These are phyloP conservation scores for Xylariaceae sp. DNA, from an alignment of 2,329 filamentous ascomycete genomes.

Conservation along the genomic window DNA sequence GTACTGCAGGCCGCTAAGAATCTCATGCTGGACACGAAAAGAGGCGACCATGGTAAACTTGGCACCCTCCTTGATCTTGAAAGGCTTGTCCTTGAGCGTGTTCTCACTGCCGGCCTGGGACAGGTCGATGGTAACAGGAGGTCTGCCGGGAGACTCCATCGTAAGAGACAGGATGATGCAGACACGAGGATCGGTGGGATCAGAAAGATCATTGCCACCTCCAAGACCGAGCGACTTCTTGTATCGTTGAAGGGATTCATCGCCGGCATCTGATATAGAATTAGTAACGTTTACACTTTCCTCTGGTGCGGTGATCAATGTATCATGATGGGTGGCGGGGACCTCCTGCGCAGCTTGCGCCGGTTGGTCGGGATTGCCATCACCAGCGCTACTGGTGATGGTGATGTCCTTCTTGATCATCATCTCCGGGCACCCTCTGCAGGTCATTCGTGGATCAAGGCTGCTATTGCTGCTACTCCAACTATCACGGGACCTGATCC, in stretches of 20 bases:
- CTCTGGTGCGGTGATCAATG: conserved; percentile 10
- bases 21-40: conserved; percentile 96
- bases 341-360: not conserved
- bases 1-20: conserved; percentile 92
- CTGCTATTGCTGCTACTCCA: conserved; percentile 7
- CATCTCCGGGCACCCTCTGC: conserved; percentile 23
- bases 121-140: conserved; percentile 86
- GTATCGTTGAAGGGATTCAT: conserved; percentile 95
- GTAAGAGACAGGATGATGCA: conserved; percentile 91
- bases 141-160: conserved; percentile 77
- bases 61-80: conserved; percentile 94
- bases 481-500: not conserved
- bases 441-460: conserved; percentile 28
- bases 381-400: not conserved
- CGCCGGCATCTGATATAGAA: conserved; percentile 54
- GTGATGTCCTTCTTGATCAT: conserved; percentile 12
- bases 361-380: not conserved
- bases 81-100: conserved; percentile 83
- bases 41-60: conserved; percentile 91
- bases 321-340: conserved; percentile 4
- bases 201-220: conserved; percentile 65
- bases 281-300: conserved; percentile 14
- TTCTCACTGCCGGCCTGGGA: conserved; percentile 67
- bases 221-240: conserved; percentile 91
- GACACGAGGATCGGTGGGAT: conserved; percentile 78